phyloP scores from a whole-genome alignment of 176 grass and related monocot species.

The Zizania latifolia region DNA sequence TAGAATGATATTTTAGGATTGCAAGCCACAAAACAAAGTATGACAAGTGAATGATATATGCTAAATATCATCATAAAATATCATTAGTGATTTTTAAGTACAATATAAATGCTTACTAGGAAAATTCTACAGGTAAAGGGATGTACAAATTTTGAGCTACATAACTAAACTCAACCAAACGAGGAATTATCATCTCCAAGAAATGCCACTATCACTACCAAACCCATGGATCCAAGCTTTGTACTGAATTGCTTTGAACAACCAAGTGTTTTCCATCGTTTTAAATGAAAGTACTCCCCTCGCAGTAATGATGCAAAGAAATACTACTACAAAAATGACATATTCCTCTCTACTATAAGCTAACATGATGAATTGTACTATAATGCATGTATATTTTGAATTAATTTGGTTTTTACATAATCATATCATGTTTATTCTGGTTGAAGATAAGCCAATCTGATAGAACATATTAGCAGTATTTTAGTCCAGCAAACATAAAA shows the following conservation, averaged over 20 bases:
- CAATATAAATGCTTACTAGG: neutral
- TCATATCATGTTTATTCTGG: neutral
- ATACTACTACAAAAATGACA: neutral
- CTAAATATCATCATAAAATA: neutral
- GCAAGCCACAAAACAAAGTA: neutral
- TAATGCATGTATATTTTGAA: neutral
- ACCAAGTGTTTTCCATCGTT: neutral
- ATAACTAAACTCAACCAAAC: neutral
- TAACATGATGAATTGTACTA: neutral
- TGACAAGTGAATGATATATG: neutral
- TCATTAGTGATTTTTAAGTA: neutral
- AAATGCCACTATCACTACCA: neutral
- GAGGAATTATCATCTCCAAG: neutral
- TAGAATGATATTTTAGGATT: neutral
- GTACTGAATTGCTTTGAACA: neutral
- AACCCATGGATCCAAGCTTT: neutral
- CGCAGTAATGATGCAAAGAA: neutral
- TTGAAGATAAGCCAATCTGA: neutral
- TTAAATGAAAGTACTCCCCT: neutral
- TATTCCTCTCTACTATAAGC: neutral
- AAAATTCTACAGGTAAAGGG: neutral
- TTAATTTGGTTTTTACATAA: neutral
- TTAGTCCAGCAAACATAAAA: neutral
- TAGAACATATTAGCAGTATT: neutral
- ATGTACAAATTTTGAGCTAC: neutral